A percentile compares a stretch with the other conserved stretches of the same genome.
These are phyloP conservation scores for Daldinia sp. DNA, from an alignment of 2,329 filamentous ascomycete genomes.

Conservation along the genomic window DNA sequence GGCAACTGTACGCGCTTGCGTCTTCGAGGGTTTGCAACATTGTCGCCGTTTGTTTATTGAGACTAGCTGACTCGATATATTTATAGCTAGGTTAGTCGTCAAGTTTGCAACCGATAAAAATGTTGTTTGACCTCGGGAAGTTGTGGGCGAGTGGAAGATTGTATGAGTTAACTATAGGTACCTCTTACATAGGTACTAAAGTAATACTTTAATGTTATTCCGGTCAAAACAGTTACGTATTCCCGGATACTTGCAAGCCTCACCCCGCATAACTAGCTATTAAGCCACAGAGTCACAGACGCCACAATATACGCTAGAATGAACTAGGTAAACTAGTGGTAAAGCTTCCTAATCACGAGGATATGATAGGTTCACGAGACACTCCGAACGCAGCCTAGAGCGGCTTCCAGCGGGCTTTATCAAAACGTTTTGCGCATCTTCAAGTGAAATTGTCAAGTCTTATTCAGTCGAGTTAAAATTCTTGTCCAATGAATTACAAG, in stretches of 20 bases:
- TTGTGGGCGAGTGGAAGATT: not conserved
- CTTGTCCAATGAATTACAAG: constrained; percentile 26
- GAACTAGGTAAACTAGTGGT: not conserved
- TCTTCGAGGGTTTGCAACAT: not conserved
- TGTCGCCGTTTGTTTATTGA: not conserved
- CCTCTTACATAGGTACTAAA: no score
- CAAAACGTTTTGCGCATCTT: not conserved
- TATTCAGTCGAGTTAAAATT: no score
- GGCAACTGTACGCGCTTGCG: constrained; percentile 8
- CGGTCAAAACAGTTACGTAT: no score
- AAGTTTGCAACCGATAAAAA: not conserved
- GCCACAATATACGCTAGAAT: not conserved
- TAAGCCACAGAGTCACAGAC: no score
- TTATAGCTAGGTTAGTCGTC: not conserved
- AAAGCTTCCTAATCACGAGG: constrained; percentile 17
- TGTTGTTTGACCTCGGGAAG: not conserved
- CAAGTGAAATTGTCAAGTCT: no score
- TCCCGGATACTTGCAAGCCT: not conserved
- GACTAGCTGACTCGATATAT: not conserved
- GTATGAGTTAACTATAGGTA: not conserved
- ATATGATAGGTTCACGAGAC: constrained; percentile 25
- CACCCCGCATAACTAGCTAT: not conserved
- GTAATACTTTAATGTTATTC: no score
- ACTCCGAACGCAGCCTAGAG: constrained; percentile 23
- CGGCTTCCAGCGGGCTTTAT: constrained; percentile 27